phyloP scores from a whole-genome alignment of 768 basidiomycete species.

The Phallus indusiatus region DNA sequence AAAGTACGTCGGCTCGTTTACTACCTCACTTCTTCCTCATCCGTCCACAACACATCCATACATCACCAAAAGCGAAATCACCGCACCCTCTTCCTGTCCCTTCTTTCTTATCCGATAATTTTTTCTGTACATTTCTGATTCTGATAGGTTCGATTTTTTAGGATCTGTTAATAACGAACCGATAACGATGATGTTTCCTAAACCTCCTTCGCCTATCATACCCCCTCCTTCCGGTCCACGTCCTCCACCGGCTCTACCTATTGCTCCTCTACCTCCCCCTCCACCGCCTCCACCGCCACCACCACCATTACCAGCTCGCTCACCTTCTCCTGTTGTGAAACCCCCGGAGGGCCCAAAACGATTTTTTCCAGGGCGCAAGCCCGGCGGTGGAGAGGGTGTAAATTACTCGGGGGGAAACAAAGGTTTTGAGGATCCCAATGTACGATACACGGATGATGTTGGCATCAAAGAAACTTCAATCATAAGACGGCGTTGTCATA shows the following conservation, averaged over 20 bases:
- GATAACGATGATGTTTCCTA: neutral
- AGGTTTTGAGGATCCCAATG: neutral
- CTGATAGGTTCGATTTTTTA: too few species aligned
- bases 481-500: conserved; percentile 1
- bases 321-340: neutral
- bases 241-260: neutral
- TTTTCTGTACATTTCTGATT: too few species aligned
- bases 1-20: neutral
- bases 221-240: neutral
- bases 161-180: neutral
- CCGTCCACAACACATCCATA: too few species aligned
- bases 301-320: neutral
- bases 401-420: neutral
- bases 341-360: neutral
- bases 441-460: conserved; percentile 3
- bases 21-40: neutral
- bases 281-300: neutral
- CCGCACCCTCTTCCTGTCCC: too few species aligned
- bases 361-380: neutral
- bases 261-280: neutral
- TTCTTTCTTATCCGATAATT: too few species aligned
- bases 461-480: conserved; percentile 2
- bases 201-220: neutral
- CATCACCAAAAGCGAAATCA: too few species aligned
- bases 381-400: neutral